Base-by-base conservation (phyloP, 768 basidiomycete species). In the Pisolithus microcarpus region DNA sequence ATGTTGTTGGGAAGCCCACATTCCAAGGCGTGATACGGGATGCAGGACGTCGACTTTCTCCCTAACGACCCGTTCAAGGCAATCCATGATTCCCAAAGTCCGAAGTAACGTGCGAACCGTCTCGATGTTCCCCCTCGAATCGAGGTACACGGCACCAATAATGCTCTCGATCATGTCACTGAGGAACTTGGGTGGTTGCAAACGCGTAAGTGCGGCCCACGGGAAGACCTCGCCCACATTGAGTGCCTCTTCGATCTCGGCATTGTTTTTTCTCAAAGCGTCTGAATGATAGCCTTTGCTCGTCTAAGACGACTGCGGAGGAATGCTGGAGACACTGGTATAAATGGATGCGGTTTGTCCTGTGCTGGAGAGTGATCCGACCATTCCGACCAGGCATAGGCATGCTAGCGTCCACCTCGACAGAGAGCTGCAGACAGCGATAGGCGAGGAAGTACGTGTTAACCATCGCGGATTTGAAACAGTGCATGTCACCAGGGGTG, bases 121-220 rank as follows among this genome's bases (percentile, higher is more conserved):
- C 23, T 76, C 73, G 21, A 85, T 66, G 54, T 77, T 63, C 4
- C 86, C 87, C 0, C 56, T 57, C 0, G 82, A 78, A 61, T 90
- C 87, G 26, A 89, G 74, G 60, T 76, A 88, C n/a, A 83, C 78
- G 0, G 86, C 87, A 8, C 87, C 87, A 31, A 89, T 72, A 26
- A 87, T 56, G 57, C 83, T 85, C 67, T 89, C 87, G 21, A 89
- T 65, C 66, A 89, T 84, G 65, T 90, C 87, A 59, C 86, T 86
- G 59, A 88, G 72, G 61, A 88, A 79, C 58, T 88, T 89, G 3
- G 85, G 82, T 1, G 87, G 83, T 61, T 89, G 87, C 23, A 89
- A 69, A n/a, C 78, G 76, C 16, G 82, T 82, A 43, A 90, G 71
- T 10, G 80, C 75, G 1, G 83, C 84, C 87, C 87, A 89, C 0